Conservation (phyloP, 2,329 filamentous ascomycete genomes). For the Fusarium pseudocircinatum region DNA sequence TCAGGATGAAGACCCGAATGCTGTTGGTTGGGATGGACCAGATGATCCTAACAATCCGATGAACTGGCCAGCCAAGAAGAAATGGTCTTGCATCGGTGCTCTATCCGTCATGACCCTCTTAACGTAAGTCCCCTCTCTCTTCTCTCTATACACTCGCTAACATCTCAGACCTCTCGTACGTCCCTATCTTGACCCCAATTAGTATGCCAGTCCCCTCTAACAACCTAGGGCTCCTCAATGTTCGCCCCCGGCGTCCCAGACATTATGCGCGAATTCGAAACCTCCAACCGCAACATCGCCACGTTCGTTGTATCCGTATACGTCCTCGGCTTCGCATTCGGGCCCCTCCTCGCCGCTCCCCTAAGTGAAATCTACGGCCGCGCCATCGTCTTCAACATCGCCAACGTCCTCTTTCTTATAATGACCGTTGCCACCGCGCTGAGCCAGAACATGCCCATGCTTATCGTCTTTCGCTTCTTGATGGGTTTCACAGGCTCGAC, state of each 20-base stretch:
- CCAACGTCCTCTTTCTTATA: conserved; percentile 66
- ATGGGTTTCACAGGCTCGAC: conserved; percentile 68
- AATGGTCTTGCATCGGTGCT: conserved; percentile 47
- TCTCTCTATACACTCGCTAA: background rate
- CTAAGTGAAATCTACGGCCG: conserved; percentile 70
- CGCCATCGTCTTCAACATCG: conserved; percentile 47
- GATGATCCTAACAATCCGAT: conserved; percentile 68
- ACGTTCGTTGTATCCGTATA: conserved; percentile 58
- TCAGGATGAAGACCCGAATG: conserved; percentile 31
- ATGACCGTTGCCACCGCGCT: conserved; percentile 55
- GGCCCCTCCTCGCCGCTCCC: conserved; percentile 71
- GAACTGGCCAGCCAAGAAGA: conserved; percentile 68
- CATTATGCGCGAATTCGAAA: conserved; percentile 57
- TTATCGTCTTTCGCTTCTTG: conserved; percentile 71
- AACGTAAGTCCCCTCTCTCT: conserved; percentile 27
- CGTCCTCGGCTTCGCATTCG: conserved; percentile 63
- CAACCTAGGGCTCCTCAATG: conserved; percentile 43
- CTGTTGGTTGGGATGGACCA: conserved; percentile 38
- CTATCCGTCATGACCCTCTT: conserved; percentile 46
- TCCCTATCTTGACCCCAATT: background rate
- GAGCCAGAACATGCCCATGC: conserved; percentile 69
- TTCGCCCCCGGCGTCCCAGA: conserved; percentile 53
- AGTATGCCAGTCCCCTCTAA: background rate
- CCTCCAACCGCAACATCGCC: conserved; percentile 49
- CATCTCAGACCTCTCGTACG: conserved; percentile 37